A percentile compares a stretch with the other conserved stretches of the same genome.
Conservation (phyloP, 192 early-diverging fungal species). For the Podila minutissima region DNA sequence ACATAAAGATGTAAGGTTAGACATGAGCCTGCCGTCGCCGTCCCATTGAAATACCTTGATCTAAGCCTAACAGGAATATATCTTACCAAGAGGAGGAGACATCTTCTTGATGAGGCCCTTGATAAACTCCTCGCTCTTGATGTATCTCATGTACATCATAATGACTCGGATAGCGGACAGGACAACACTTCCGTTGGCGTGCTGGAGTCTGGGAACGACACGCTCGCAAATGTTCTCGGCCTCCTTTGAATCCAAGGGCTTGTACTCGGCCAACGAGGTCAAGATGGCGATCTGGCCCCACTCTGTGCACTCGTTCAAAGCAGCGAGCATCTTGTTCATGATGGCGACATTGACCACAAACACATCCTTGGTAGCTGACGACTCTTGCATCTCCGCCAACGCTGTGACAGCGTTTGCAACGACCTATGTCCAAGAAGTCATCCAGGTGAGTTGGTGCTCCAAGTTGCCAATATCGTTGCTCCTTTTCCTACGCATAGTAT, state of each 20-base stretch:
- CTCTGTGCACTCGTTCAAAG: constrained; percentile 98
- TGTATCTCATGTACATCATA: constrained; percentile 77
- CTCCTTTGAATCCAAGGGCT: constrained; percentile 79
- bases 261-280: constrained; percentile 82
- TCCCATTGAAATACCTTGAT: too few species aligned
- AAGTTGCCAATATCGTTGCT: too few species aligned
- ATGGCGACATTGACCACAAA: constrained; percentile 78
- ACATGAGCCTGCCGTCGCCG: not conserved
- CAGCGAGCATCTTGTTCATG: constrained; percentile 87
- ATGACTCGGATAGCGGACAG: constrained; percentile 88
- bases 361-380: constrained; percentile 70
- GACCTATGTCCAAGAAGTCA: constrained; percentile 53
- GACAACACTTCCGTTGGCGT: constrained; percentile 97
- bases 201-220: constrained; percentile 91
- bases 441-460: too few species aligned
- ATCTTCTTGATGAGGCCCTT: constrained; percentile 85
- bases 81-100: constrained; percentile 90
- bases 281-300: constrained; percentile 99
- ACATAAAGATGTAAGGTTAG: not conserved
- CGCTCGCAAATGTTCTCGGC: constrained; percentile 91
- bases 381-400: constrained; percentile 89
- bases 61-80: not conserved
- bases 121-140: constrained; percentile 77
- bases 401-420: constrained; percentile 96
- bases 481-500: not conserved